Conservation (phyloP, 768 basidiomycete species). For the Tylopilus sp. region DNA sequence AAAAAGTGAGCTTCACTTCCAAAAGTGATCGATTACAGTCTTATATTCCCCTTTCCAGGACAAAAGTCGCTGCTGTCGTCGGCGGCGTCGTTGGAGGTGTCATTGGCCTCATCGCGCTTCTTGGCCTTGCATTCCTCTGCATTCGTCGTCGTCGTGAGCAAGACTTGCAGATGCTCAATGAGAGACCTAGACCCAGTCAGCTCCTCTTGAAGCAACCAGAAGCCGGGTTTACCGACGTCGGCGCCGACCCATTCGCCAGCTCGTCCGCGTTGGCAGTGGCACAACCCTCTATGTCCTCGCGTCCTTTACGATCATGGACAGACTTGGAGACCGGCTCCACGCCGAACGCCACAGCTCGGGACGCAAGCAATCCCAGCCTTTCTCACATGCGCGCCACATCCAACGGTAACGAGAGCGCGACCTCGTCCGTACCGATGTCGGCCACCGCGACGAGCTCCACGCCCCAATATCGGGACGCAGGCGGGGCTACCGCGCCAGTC, state of each 20-base stretch:
- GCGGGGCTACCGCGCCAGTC: background rate
- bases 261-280: background rate
- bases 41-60: slow-evolving; percentile 7
- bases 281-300: background rate
- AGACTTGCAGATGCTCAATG: background rate
- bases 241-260: slow-evolving; percentile 6
- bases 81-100: slow-evolving; percentile 20
- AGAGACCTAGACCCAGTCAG: slow-evolving; percentile 4
- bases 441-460: background rate
- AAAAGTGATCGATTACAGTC: background rate
- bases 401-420: background rate
- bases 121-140: slow-evolving; percentile 10
- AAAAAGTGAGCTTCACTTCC: slow-evolving; percentile 9
- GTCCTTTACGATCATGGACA: slow-evolving; percentile 11
- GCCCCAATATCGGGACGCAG: background rate
- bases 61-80: slow-evolving; percentile 10
- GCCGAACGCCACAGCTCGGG: background rate
- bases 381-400: slow-evolving; percentile 1
- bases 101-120: slow-evolving; percentile 13
- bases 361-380: background rate
- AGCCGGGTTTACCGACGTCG: background rate
- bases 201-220: slow-evolving; percentile 4
- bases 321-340: background rate
- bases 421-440: background rate
- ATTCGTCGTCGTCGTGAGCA: slow-evolving; percentile 9